Base-by-base conservation (phyloP, 2,329 filamentous ascomycete genomes). In the Hymenoscyphus scutula region DNA sequence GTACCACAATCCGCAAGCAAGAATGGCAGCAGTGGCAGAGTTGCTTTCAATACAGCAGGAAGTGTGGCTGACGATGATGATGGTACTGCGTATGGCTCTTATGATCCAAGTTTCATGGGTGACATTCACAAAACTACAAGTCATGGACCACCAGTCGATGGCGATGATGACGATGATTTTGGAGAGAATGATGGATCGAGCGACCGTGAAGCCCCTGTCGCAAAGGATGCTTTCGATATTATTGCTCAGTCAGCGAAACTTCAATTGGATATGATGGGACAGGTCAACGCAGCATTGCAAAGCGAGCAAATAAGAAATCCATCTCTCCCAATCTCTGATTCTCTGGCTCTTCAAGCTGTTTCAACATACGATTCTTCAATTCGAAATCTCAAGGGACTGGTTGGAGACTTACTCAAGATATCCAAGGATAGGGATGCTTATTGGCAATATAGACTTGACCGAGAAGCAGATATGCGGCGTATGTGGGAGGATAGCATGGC, bases 401-500 rank as follows among this genome's bases (percentile, higher is more conserved):
- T 98, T 62, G 89, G 90, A 23, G 92, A 97, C 74, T 81, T 99
- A 8, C 81, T 97, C 55, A 91, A 93, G 58, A 98, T 99, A 71
- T 94, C 93, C 8, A 89, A 90, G 71, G 95, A 99, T 73, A 89
- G 96, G 58, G 95, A 99, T 76, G 88, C 92, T 0, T 97, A 96
- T 75, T 99, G 95, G 95, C 94, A 98, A 75, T 96, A 96, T 74
- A 88, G 93, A 15, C 81, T 99, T 48, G 93, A 97, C 69, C 89
- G 92, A 60, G 95, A 99, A 77, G 88, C 89, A 53, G 91, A 97
- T 74, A 89, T 98, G 78, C 87, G 95, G 41, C 89, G 91, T 64
- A 91, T 99, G 86, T 99, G 95, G 95, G 95, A 99, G 77, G 95
- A 99, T 72, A 98, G 93, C 77, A 97, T 99, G 95, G 92, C 95